These are phyloP conservation scores for Termitomyces sp. DNA, from an alignment of 768 basidiomycete genomes.

Conservation along the genomic window DNA sequence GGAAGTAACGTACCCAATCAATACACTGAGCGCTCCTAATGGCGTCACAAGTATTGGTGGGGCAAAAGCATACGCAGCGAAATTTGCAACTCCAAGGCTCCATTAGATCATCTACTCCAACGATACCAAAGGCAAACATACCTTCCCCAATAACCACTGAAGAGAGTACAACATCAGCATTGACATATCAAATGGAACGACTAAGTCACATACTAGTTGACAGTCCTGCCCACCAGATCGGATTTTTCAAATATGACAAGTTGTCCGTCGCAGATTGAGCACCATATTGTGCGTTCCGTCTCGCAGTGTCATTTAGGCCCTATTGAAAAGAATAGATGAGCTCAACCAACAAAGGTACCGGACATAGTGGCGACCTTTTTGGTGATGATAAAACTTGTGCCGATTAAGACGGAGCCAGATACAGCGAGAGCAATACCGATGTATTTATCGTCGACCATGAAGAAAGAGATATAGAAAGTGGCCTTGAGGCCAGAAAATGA, in stretches of 20 bases:
- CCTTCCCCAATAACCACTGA: constrained; percentile 92
- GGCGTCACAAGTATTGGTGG: constrained; percentile 98
- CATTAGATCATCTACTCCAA: constrained; percentile 4
- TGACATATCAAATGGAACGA: constrained; percentile 3
- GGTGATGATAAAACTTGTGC: constrained; percentile 96
- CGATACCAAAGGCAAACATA: constrained; percentile 24
- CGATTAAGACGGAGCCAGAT: constrained; percentile 81
- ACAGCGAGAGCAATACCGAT: constrained; percentile 90
- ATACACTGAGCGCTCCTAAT: constrained; percentile 91
- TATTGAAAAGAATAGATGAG: constrained; percentile 25
- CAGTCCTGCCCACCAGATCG: constrained; percentile 98
- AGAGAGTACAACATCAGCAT: constrained; percentile 5
- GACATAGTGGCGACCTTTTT: constrained; percentile 70
- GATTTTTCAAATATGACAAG: constrained; percentile 82
- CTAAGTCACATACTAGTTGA: constrained; percentile 64
- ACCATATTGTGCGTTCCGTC: constrained; percentile 40
- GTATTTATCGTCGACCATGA: constrained; percentile 90
- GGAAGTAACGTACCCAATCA: constrained; percentile 76
- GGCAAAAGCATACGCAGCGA: constrained; percentile 96
- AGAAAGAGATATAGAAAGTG: constrained; percentile 1
- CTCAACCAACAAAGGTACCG: neutral
- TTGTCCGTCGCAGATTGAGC: constrained; percentile 73
- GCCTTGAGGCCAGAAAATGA: constrained; percentile 14
- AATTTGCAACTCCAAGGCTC: constrained; percentile 63
- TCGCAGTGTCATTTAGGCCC: constrained; percentile 88